Evolutionary conservation across 352 stramenopile genomes (phyloP).

Genomic region (Phytophthora pistaciae): DNA sequence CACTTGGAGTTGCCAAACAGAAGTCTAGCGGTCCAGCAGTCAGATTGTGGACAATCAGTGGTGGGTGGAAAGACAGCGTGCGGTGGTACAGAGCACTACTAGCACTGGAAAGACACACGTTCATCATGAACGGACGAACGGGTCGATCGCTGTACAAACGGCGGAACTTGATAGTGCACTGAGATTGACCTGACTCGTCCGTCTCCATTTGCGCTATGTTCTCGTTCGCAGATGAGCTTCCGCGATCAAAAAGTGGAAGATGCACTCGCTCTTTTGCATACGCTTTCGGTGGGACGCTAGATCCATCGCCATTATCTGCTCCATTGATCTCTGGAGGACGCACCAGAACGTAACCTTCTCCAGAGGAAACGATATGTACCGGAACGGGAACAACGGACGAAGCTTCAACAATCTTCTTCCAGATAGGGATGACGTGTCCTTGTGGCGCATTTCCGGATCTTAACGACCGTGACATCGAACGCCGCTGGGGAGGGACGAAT

Average conservation of each 20-base stretch:
- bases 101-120: conserved; percentile 60
- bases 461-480: conserved; percentile 44
- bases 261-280: conserved; percentile 84
- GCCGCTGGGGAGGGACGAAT: conserved; percentile 70
- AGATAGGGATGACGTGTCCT: conserved; percentile 64
- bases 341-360: conserved; percentile 80
- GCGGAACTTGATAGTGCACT: conserved; percentile 82
- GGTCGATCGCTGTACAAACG: conserved; percentile 78
- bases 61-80: conserved; percentile 80
- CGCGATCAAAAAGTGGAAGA: conserved; percentile 74
- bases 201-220: conserved; percentile 33
- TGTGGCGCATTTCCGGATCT: conserved; percentile 35
- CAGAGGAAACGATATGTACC: conserved; percentile 75
- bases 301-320: conserved; percentile 21
- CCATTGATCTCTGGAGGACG: conserved; percentile 70
- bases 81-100: conserved; percentile 75
- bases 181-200: conserved; percentile 41
- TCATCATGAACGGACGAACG: conserved; percentile 87
- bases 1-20: conserved; percentile 72
- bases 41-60: conserved; percentile 84
- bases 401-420: conserved; percentile 71
- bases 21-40: conserved; percentile 79
- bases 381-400: conserved; percentile 74
- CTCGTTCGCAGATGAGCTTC: conserved; percentile 37
- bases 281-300: conserved; percentile 51